Evolutionary conservation across 805 yeast genomes (phyloP).

Genomic region (Cyberlindnera maritima): DNA sequence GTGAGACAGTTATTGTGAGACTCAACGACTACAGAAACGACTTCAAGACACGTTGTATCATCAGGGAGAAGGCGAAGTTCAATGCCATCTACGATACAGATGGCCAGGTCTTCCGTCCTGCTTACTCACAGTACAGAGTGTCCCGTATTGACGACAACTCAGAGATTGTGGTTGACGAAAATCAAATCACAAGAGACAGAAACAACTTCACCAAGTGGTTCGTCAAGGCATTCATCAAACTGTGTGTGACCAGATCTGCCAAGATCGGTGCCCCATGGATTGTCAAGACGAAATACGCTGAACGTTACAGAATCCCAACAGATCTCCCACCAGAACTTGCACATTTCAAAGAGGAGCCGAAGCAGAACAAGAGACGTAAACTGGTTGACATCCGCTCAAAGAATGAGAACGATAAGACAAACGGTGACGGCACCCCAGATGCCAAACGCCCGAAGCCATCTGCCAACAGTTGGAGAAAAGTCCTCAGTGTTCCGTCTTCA

Average conservation of each 20-base stretch:
- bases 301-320: conserved; percentile 60
- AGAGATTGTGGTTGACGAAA: conserved; percentile 69
- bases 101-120: conserved; percentile 41
- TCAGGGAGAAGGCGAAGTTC: conserved; percentile 84
- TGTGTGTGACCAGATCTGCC: conserved; percentile 58
- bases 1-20: conserved; percentile 73
- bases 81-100: conserved; percentile 41
- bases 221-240: conserved; percentile 85
- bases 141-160: conserved; percentile 49
- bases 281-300: conserved; percentile 74
- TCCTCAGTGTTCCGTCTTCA: conserved; percentile 1
- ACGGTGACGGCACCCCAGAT: conserved; percentile 11
- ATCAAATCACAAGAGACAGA: conserved; percentile 77
- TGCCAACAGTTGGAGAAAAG: conserved; percentile 4
- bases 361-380: conserved; percentile 13
- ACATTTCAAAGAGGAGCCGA: conserved; percentile 28
- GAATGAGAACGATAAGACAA: conserved; percentile 1
- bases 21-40: conserved; percentile 29
- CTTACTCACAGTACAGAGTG: conserved; percentile 69
- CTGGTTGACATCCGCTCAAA: conserved; percentile 11
- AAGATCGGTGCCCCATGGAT: conserved; percentile 97
- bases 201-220: conserved; percentile 86
- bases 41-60: conserved; percentile 41
- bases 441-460: conserved; percentile 5
- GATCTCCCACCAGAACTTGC: conserved; percentile 55